phyloP scores from a whole-genome alignment of 768 basidiomycete genomes.

The Lentinula sp. region DNA sequence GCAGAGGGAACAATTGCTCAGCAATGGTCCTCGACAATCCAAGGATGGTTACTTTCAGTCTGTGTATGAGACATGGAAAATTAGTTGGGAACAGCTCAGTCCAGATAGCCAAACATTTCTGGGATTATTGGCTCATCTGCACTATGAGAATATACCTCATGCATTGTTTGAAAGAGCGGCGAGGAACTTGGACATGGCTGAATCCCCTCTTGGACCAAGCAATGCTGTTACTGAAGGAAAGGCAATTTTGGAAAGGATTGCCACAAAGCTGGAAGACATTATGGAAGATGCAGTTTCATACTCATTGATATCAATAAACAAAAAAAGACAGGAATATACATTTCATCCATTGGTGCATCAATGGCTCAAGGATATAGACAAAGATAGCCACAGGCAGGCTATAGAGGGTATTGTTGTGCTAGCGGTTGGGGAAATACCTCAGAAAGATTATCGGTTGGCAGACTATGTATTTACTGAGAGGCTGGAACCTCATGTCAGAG shows the following conservation, averaged over 20 bases:
- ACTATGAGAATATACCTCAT: neutral
- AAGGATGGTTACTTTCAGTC: neutral
- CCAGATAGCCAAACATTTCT: neutral
- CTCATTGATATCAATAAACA: neutral
- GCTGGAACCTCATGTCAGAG: neutral
- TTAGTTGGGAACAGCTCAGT: slow-evolving; percentile 1
- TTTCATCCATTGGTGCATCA: neutral
- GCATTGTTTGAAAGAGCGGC: neutral
- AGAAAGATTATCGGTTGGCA: no score
- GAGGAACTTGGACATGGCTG: neutral
- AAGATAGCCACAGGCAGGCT: neutral
- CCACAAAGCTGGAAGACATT: neutral
- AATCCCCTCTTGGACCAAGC: neutral
- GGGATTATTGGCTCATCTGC: neutral
- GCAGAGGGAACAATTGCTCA: neutral
- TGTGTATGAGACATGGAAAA: neutral
- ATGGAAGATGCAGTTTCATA: neutral
- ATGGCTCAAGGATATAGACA: neutral
- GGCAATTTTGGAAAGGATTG: neutral
- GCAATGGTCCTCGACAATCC: neutral
- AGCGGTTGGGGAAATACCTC: neutral
- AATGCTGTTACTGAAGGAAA: neutral
- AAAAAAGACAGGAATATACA: neutral
- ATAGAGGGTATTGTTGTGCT: neutral
- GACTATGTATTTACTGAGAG: no score